Base-by-base conservation (phyloP, 495 filamentous ascomycete species). In the Chlorociboria aeruginascens region DNA sequence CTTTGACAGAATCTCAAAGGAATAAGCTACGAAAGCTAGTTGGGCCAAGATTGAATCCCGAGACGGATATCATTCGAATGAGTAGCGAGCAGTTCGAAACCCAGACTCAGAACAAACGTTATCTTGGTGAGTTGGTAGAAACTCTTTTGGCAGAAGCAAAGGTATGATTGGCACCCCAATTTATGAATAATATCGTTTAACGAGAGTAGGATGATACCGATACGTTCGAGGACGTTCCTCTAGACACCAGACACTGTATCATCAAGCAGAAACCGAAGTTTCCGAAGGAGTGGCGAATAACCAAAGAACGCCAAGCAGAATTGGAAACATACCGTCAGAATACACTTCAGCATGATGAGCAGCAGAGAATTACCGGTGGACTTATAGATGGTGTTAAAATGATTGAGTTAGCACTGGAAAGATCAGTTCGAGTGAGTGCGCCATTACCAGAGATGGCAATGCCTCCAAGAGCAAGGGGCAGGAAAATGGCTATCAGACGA, bases 81-180 rank as follows among this genome's bases (percentile, higher is more conserved):
- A 86, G 83, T 56, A 86, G 85, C 66, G 92, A 97, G 66, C 79
- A 81, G 63, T 95, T 86, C 59, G 73, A 81, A 60, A 82, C 85
- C 32, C 81, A 82, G 54, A 88, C 88, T 10, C 90, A 96, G 69
- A 99, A 99, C 69, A 99, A 97, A 69, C 81, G 89, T 7, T 95
- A 89, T 57, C 73, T 99, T 30, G 82, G 79, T 35, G 87, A 95
- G 51, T 41, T 83, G 31, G 74, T 99, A 46, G 69, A 82, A 31
- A 74, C 69, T 14, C 66, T 99, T 55, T 66, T 99, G 33, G 66
- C 64, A 11, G 81, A 89, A 62, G 86, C 87, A 35, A 85, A 81
- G 71, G 78, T 80, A 69, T 41, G 60, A 53, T 7, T n/a, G 25
- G 32, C 11, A 10, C 25, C n/a, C 8, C 1, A 35, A 20, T 17